Base-by-base conservation (phyloP, 768 basidiomycete genomes). In the Mycena pura region DNA sequence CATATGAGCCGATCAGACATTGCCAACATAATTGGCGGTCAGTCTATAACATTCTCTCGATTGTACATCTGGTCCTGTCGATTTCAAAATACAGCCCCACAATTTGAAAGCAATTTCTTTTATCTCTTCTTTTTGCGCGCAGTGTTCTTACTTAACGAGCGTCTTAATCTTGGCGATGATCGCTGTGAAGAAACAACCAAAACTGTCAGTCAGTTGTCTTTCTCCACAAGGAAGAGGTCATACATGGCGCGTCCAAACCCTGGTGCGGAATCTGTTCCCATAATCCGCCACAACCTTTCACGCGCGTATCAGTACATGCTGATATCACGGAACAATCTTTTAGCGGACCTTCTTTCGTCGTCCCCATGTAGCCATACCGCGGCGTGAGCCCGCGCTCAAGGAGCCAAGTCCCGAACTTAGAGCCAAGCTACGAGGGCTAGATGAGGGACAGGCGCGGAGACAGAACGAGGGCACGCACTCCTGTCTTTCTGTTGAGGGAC, bases 401-500 rank as follows among this genome's bases (percentile, higher is more conserved):
- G 28, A 94, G 80, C 91, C 92, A 95, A 0, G 92, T 92, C 22
- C 93, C 93, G 69, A 85, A 90, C 76, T 89, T 91, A 40, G 89
- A 90, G 39, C 91, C 92, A 68, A 93, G 89, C 82, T 85, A 40
- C 5, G n/a, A 34, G 10, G 32, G 19, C 3, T 3, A 3, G 31
- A 19, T 8, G 6, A 28, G 27, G 55, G 8, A 41, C 32, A 14
- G 36, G 43, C 14, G 22, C 41, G 38, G 22, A 24, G 9, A 28
- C 21, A 43, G 32, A n/a, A n/a, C n/a, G n/a, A 28, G 13, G 40
- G 24, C 5, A 68, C 79, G 41, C 63, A 85, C 83, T n/a, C 92
- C 93, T 8, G 93, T 95, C 86, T 92, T 93, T 77, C 90, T 90
- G 78, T 92, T 95, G 57, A 91, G 80, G 17, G 91, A 90, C 77